These are phyloP conservation scores for Arabis alpina DNA, from an alignment of 345 rosid genomes.

Conservation along the genomic window DNA sequence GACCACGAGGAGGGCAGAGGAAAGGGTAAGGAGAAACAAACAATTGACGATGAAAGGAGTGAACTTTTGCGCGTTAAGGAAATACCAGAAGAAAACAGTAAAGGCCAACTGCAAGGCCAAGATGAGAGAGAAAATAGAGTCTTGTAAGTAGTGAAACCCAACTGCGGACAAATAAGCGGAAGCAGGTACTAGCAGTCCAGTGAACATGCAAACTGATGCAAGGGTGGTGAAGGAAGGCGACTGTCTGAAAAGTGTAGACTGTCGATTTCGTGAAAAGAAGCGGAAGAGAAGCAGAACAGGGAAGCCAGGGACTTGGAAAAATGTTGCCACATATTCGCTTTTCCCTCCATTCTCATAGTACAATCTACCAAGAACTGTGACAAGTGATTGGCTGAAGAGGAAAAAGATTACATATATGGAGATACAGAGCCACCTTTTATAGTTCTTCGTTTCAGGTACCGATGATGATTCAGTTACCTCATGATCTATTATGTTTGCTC, in stretches of 20 bases:
- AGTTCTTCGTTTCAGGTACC: constrained; percentile 20
- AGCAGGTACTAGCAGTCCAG: constrained; percentile 47
- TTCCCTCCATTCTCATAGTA: constrained; percentile 59
- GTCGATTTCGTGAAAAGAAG: constrained; percentile 37
- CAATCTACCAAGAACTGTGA: constrained; percentile 51
- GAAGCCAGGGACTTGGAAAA: constrained; percentile 54
- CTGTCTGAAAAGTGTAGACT: not conserved
- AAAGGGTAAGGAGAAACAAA: constrained; percentile 51
- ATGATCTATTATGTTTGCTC: constrained; percentile 28
- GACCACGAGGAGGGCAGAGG: constrained; percentile 39
- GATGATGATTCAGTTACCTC: constrained; percentile 22
- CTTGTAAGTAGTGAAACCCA: constrained; percentile 59
- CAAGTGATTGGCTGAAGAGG: constrained; percentile 48
- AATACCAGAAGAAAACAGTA: constrained; percentile 58
- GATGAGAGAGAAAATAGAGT: constrained; percentile 53
- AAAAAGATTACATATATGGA: constrained; percentile 42
- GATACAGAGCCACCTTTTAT: constrained; percentile 47
- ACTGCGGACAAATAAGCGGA: constrained; percentile 46
- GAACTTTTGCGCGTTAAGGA: constrained; percentile 55
- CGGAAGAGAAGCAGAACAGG: constrained; percentile 53
- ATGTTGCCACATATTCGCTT: constrained; percentile 54
- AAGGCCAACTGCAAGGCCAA: constrained; percentile 54
- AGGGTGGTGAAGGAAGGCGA: constrained; percentile 19
- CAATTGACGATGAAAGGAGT: constrained; percentile 52
- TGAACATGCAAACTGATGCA: constrained; percentile 36